Conservation (phyloP, 2,329 filamentous ascomycete species). For the Colletotrichum coccodes region DNA sequence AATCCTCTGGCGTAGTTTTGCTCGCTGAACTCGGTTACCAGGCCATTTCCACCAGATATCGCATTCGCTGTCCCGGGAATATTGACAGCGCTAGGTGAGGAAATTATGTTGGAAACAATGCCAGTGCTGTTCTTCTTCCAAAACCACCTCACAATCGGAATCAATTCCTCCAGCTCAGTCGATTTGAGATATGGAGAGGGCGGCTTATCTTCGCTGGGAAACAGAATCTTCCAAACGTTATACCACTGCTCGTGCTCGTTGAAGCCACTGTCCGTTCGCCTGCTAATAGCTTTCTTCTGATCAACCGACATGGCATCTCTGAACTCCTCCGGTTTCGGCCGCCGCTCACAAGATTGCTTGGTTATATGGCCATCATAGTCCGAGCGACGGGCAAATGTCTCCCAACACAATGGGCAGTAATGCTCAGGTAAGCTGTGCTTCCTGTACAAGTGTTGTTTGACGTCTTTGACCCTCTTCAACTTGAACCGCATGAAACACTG, state of each 20-base stretch:
- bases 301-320: neutral
- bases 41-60: no score
- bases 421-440: slow-evolving; percentile 9
- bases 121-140: neutral
- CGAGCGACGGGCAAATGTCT: neutral
- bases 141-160: neutral
- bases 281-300: neutral
- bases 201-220: neutral
- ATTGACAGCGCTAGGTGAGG: neutral
- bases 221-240: neutral
- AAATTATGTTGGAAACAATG: neutral
- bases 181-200: neutral
- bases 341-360: neutral
- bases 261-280: neutral
- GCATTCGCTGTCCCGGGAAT: neutral
- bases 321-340: neutral
- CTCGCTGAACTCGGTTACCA: neutral
- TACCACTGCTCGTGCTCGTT: neutral
- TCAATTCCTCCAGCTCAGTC: neutral
- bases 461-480: slow-evolving; percentile 39
- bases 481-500: slow-evolving; percentile 38
- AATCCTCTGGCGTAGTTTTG: neutral
- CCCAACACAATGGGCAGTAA: slow-evolving; percentile 7
- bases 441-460: slow-evolving; percentile 42
- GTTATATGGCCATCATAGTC: neutral